A percentile compares a stretch with the other conserved stretches of the same genome.
Conservation (phyloP, 23 red algal species). For the Gracilariopsis chorda region DNA sequence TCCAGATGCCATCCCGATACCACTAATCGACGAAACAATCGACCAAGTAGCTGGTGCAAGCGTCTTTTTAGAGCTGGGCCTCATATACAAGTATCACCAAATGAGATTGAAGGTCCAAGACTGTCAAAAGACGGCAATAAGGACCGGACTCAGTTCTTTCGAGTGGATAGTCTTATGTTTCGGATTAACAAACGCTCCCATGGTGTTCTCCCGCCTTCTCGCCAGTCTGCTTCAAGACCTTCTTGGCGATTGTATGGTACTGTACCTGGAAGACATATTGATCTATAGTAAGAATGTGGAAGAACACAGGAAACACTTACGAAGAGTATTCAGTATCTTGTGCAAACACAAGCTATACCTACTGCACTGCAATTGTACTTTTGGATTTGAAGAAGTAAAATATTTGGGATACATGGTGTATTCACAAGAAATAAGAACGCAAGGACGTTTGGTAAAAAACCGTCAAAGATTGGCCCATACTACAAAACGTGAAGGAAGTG, state of each 20-base stretch:
- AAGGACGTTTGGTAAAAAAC: background rate
- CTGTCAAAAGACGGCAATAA: background rate
- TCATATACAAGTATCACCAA: constrained; percentile 4
- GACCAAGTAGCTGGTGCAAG: background rate
- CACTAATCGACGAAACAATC: background rate
- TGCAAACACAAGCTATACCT: background rate
- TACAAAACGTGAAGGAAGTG: background rate
- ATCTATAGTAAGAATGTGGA: background rate
- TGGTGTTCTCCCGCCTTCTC: background rate
- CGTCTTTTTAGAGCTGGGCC: background rate
- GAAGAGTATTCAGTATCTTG: background rate
- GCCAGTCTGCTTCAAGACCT: background rate
- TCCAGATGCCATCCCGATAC: background rate
- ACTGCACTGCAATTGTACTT: background rate
- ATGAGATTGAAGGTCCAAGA: background rate
- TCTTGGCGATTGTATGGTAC: background rate
- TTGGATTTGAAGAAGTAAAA: background rate
- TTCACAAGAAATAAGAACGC: background rate
- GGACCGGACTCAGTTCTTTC: background rate
- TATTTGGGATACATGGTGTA: background rate
- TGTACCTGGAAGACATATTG: background rate
- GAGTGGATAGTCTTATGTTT: background rate
- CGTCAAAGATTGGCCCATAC: background rate
- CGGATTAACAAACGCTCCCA: background rate
- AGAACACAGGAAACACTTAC: background rate